Percentiles rank a stretch among this genome's conserved stretches.
phyloP scores from a whole-genome alignment of 2,329 filamentous ascomycete genomes.

The Fusarium sp. region DNA sequence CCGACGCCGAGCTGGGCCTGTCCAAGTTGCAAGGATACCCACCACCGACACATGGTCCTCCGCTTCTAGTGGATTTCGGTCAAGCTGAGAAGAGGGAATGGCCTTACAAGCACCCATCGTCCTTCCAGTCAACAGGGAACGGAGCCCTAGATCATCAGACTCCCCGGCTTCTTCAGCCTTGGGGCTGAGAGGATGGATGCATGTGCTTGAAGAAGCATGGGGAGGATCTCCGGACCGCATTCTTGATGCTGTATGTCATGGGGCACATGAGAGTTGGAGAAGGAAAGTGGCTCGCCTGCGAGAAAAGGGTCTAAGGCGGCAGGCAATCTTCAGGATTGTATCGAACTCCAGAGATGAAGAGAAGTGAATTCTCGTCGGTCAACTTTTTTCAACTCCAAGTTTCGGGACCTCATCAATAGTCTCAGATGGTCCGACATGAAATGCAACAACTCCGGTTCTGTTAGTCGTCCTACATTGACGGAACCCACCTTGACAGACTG shows the following conservation, averaged over 20 bases:
- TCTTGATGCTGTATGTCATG: background rate
- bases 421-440: slow-evolving; percentile 10
- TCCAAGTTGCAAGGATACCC: slow-evolving; percentile 1
- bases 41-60: background rate
- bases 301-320: background rate
- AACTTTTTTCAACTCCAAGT: background rate
- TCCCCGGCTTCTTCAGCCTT: background rate
- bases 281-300: background rate
- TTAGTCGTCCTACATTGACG: background rate
- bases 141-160: background rate
- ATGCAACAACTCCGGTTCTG: slow-evolving; percentile 17
- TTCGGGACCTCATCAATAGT: background rate
- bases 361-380: slow-evolving; percentile 10
- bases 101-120: background rate
- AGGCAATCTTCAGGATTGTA: background rate
- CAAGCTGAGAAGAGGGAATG: background rate
- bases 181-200: background rate
- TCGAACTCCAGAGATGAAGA: background rate
- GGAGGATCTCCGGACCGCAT: background rate
- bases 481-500: background rate
- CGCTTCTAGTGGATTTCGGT: background rate
- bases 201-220: background rate
- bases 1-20: background rate
- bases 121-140: background rate
- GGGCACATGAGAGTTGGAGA: background rate